These are phyloP conservation scores for Cardamine occulta DNA, from an alignment of 345 rosid species.

Conservation along the genomic window DNA sequence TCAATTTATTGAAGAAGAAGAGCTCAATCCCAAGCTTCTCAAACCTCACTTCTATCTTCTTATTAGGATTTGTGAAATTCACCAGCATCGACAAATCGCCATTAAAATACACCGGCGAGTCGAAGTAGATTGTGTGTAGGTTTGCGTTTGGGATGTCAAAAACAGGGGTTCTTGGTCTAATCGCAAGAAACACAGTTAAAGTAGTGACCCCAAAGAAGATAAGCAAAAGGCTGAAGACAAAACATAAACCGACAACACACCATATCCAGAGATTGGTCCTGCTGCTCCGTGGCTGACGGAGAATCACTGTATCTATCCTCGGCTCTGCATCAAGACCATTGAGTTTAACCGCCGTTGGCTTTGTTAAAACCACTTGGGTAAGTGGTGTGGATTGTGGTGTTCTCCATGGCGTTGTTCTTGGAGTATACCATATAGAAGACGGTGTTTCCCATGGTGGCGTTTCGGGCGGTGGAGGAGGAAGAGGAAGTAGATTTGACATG, in stretches of 20 bases:
- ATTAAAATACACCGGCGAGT: constrained; percentile 65
- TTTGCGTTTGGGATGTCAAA: constrained; percentile 73
- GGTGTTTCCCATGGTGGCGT: constrained; percentile 49
- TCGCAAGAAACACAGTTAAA: constrained; percentile 58
- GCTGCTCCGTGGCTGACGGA: constrained; percentile 50
- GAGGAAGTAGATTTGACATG: constrained; percentile 51
- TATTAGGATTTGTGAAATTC: constrained; percentile 81
- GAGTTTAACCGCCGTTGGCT: constrained; percentile 40
- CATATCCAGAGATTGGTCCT: constrained; percentile 64
- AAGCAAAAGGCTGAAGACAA: constrained; percentile 72
- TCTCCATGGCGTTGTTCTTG: constrained; percentile 48
- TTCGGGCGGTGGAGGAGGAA: constrained; percentile 45
- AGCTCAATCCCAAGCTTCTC: constrained; percentile 67
- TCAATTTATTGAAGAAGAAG: constrained; percentile 63
- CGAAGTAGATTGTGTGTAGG: constrained; percentile 78
- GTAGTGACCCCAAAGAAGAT: constrained; percentile 86
- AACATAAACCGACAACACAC: constrained; percentile 72
- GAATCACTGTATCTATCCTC: constrained; percentile 39
- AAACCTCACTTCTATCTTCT: constrained; percentile 65
- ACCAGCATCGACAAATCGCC: constrained; percentile 72
- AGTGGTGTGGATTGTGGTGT: constrained; percentile 46
- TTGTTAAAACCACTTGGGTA: constrained; percentile 50
- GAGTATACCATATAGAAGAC: constrained; percentile 45
- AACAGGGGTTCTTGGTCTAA: constrained; percentile 69
- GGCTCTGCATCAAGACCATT: constrained; percentile 38